phyloP scores from a whole-genome alignment of 371 early-diverging fungal genomes.

The Chytridium lagenaria region DNA sequence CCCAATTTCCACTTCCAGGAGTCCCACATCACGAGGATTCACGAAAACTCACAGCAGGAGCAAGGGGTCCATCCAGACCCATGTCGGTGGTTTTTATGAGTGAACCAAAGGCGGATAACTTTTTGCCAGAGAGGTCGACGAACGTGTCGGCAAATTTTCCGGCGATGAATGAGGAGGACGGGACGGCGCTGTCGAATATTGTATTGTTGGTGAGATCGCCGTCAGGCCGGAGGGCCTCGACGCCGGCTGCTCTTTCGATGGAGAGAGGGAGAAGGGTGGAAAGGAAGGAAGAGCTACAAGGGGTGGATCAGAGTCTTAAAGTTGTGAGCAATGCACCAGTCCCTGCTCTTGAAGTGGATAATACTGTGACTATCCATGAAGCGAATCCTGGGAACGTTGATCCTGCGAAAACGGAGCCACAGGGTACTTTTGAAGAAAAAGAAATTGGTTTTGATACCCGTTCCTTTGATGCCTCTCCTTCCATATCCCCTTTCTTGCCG shows the following conservation, averaged over 20 bases:
- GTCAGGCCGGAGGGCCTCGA: not conserved
- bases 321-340: no score
- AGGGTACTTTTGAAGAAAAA: no score
- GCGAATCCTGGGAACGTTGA: no score
- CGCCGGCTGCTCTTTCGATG: not conserved
- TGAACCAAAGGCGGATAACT: not conserved
- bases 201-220: not conserved
- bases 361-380: no score
- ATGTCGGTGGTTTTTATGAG: not conserved
- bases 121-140: not conserved
- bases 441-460: no score
- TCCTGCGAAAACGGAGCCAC: no score
- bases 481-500: no score
- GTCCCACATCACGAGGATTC: not conserved
- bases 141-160: no score
- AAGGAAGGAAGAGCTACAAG: not conserved
- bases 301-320: no score
- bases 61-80: not conserved
- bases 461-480: no score
- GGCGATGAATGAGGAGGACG: not conserved
- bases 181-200: not conserved
- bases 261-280: not conserved
- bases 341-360: no score
- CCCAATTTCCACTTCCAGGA: slow-evolving; percentile 1
- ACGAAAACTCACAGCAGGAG: not conserved